These are phyloP conservation scores for Phyllostachys edulis DNA, from an alignment of 176 grass and related monocot species.

Conservation along the genomic window DNA sequence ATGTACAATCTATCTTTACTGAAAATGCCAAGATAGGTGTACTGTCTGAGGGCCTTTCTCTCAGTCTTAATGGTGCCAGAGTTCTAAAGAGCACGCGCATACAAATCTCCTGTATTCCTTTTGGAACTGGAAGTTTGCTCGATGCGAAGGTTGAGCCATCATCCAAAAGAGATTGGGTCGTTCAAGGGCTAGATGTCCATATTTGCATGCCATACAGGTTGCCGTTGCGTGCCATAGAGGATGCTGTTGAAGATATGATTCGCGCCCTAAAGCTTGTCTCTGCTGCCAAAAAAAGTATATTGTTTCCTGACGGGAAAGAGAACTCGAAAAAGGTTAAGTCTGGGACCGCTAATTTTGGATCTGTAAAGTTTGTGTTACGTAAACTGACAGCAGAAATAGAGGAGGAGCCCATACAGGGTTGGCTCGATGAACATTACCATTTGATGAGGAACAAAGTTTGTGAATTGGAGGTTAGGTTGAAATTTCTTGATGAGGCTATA, in stretches of 20 bases:
- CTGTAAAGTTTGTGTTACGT: slow-evolving; percentile 84
- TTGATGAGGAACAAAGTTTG: slow-evolving; percentile 80
- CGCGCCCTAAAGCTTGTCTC: slow-evolving; percentile 85
- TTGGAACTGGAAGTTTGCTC: slow-evolving; percentile 44
- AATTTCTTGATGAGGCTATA: slow-evolving; percentile 79
- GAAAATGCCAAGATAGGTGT: slow-evolving; percentile 97
- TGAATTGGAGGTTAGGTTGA: slow-evolving; percentile 78
- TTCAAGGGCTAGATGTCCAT: slow-evolving; percentile 93
- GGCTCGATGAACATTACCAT: slow-evolving; percentile 98
- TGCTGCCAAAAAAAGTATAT: slow-evolving; percentile 70
- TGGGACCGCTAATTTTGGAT: slow-evolving; percentile 70
- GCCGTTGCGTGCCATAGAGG: slow-evolving; percentile 93
- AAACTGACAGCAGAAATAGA: slow-evolving; percentile 91
- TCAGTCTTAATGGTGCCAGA: slow-evolving; percentile 83
- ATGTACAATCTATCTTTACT: slow-evolving; percentile 94
- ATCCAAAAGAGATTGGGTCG: slow-evolving; percentile 74
- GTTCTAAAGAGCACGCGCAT: slow-evolving; percentile 89
- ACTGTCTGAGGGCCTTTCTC: slow-evolving; percentile 83
- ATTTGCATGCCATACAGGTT: slow-evolving; percentile 94
- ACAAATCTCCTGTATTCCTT: slow-evolving; percentile 87
- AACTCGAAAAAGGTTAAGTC: slow-evolving; percentile 62
- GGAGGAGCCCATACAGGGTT: slow-evolving; percentile 96
- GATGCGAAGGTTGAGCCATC: slow-evolving; percentile 59
- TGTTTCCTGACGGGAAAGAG: slow-evolving; percentile 60
- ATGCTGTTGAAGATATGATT: slow-evolving; percentile 92